Evolutionary conservation across 305 asterid genomes (phyloP).

Genomic region (Euphrasia arctica): DNA sequence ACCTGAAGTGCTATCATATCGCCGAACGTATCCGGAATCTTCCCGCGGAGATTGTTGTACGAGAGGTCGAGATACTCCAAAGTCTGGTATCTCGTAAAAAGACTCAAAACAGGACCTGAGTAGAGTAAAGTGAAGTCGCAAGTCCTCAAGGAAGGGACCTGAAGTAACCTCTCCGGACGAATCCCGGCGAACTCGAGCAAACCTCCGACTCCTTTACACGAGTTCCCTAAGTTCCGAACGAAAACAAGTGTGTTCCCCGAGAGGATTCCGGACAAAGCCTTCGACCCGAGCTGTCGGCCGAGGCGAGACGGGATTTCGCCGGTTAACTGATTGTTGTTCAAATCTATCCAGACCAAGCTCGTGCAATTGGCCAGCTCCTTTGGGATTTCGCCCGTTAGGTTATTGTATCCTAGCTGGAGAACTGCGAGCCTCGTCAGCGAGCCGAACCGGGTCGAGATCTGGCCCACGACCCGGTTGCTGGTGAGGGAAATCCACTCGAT

Average conservation of each 20-base stretch:
- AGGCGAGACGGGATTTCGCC: constrained; percentile 86
- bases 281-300: constrained; percentile 76
- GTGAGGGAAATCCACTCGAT: constrained; percentile 92
- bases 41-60: constrained; percentile 75
- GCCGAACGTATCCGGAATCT: constrained; percentile 78
- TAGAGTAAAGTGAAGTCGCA: constrained; percentile 78
- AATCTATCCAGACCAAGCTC: constrained; percentile 80
- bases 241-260: constrained; percentile 85
- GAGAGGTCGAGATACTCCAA: constrained; percentile 89
- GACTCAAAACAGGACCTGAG: constrained; percentile 79
- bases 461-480: constrained; percentile 68
- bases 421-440: constrained; percentile 67
- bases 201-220: constrained; percentile 93
- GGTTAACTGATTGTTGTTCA: constrained; percentile 59
- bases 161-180: constrained; percentile 68
- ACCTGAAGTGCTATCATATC: constrained; percentile 92
- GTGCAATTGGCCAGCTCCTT: constrained; percentile 63
- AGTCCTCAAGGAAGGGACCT: constrained; percentile 69
- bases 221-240: constrained; percentile 76
- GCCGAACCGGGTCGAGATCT: constrained; percentile 60
- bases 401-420: constrained; percentile 75
- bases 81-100: constrained; percentile 76
- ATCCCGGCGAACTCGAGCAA: constrained; percentile 82
- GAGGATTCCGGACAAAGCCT: constrained; percentile 72
- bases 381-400: constrained; percentile 73